Base-by-base conservation (phyloP, 2,329 filamentous ascomycete species). In the Aureobasidium lini region DNA sequence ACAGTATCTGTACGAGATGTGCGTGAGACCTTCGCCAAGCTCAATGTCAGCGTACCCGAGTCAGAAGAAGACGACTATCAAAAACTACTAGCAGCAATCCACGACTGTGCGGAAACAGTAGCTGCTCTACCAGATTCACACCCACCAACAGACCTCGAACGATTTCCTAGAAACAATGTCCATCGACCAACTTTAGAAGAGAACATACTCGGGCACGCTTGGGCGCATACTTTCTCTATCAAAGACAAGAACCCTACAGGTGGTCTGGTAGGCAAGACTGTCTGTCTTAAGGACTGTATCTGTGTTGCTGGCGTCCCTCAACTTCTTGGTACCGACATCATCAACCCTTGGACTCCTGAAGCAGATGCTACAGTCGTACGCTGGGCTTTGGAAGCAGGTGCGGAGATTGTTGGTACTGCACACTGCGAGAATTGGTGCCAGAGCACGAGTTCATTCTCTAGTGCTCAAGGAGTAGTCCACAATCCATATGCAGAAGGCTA, bases 261-360 rank as follows among this genome's bases (percentile, higher is more conserved):
- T 18, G 63, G 73, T 31, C 68, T 80, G 7, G 23, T 11, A 15
- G 77, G 75, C 0, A 82, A 78, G 52, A 77, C 73, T 0, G 65
- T 82, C 3, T 79, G 77, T 60, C 62, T 83, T 13, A 83, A 83
- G 64, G 81, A 84, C 62, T 80, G 79, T 32, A 77, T 83, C 39
- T 76, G 78, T 3, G 79, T 83, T 1, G 79, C 79, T 1, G 77
- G 76, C 0, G 77, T 84, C 1, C 80, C 81, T 0, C 78, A 81
- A 56, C 74, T 82, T 57, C 75, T 77, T 43, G 79, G 81, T 0
- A 82, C 76, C 43, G 77, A 81, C 23, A 42, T 49, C 4, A 60
- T 60, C 61, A 73, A 66, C 1, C 72, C 75, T 0, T 83, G 80
- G 80, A 78, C 73, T 0, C 79, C 81, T 66, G 64, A 69, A 32